Conservation (phyloP, 495 filamentous ascomycete genomes). For the Penicillium dipodomyicola region DNA sequence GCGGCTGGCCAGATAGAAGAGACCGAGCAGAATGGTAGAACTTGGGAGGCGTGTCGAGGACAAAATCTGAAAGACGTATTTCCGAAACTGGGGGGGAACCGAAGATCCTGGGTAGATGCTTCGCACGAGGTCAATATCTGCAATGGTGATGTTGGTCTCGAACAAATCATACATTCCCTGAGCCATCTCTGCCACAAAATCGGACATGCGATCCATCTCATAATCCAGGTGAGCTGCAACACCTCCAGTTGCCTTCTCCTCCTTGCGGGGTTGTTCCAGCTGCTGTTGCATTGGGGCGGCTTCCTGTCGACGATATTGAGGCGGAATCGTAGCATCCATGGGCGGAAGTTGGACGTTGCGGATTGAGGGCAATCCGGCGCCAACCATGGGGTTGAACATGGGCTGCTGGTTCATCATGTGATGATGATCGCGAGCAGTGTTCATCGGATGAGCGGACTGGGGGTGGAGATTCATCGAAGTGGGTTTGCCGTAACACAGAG, state of each 20-base stretch:
- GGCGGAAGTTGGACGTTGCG: conserved; percentile 46
- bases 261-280: conserved; percentile 46
- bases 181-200: conserved; percentile 94
- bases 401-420: conserved; percentile 34
- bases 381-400: conserved; percentile 40
- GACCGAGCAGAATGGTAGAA: conserved; percentile 88
- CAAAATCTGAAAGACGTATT: conserved; percentile 92
- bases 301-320: conserved; percentile 48
- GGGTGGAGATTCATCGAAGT: conserved; percentile 39
- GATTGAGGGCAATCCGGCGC: conserved; percentile 39
- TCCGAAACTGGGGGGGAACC: conserved; percentile 78
- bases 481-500: conserved; percentile 42
- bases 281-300: conserved; percentile 33
- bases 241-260: conserved; percentile 67
- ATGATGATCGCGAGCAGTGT: conserved; percentile 35
- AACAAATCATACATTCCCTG: conserved; percentile 72
- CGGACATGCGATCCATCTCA: conserved; percentile 96
- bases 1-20: conserved; percentile 84
- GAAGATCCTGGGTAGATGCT: conserved; percentile 67
- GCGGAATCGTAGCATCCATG: conserved; percentile 42
- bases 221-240: conserved; percentile 97
- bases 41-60: conserved; percentile 92
- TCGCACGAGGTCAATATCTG: conserved; percentile 73
- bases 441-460: conserved; percentile 32
- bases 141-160: conserved; percentile 57